Conservation (phyloP, 1,284 basidiomycete species). For the Sporisorium sorghi region DNA sequence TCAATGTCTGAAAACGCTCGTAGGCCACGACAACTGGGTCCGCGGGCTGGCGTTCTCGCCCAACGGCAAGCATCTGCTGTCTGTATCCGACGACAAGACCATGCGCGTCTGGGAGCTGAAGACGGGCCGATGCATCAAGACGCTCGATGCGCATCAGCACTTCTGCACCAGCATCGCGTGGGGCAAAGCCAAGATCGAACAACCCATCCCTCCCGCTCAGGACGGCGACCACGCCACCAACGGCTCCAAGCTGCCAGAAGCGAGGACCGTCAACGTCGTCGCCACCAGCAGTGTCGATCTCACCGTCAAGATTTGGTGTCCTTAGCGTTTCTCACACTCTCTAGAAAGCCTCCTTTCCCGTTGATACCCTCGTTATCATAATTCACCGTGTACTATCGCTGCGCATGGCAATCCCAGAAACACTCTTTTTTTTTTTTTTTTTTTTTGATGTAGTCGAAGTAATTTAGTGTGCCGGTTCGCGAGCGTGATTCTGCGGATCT, state of each 20-base stretch:
- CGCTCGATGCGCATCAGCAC: slow-evolving; percentile 85
- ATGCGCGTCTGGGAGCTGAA: slow-evolving; percentile 87
- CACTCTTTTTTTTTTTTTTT: background rate
- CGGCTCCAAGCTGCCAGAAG: slow-evolving; percentile 20
- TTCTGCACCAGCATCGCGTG: slow-evolving; percentile 74
- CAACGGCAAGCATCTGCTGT: slow-evolving; percentile 82
- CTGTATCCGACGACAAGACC: slow-evolving; percentile 89
- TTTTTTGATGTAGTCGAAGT: background rate
- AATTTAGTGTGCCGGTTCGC: no score
- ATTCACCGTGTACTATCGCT: background rate
- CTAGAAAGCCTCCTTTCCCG: background rate
- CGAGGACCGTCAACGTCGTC: slow-evolving; percentile 65
- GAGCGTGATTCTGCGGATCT: no score
- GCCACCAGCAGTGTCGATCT: slow-evolving; percentile 65
- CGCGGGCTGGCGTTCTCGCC: slow-evolving; percentile 61
- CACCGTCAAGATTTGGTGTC: slow-evolving; percentile 63
- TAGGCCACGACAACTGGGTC: slow-evolving; percentile 67
- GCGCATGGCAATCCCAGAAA: slow-evolving; percentile 1
- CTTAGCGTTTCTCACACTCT: slow-evolving; percentile 22
- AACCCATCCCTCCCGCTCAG: slow-evolving; percentile 44
- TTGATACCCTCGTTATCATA: slow-evolving; percentile 30
- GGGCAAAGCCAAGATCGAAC: slow-evolving; percentile 61
- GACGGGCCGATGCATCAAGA: slow-evolving; percentile 83
- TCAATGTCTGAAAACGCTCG: slow-evolving; percentile 77
- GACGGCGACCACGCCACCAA: slow-evolving; percentile 31